Conservation (phyloP, 495 filamentous ascomycete genomes). For the Peziza echinospora region DNA sequence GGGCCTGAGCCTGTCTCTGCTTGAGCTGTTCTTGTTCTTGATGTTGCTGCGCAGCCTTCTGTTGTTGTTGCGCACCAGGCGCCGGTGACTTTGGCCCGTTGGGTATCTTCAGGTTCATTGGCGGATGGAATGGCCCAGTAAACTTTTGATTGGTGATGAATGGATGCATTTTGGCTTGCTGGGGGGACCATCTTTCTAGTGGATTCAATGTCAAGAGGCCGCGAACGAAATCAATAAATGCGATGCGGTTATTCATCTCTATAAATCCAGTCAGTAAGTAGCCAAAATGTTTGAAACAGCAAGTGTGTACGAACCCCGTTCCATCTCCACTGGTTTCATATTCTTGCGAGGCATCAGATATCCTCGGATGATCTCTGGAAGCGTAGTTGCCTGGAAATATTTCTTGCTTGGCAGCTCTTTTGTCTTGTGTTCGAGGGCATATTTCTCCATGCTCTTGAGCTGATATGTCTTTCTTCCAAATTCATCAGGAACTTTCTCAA, state of each 20-base stretch:
- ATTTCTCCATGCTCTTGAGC: conserved; percentile 92
- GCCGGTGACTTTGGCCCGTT: conserved; percentile 68
- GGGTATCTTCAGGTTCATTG: conserved; percentile 80
- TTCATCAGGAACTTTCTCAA: conserved; percentile 72
- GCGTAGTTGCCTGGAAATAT: conserved; percentile 82
- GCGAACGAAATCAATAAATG: conserved; percentile 99
- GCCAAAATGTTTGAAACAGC: background rate
- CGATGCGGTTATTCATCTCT: conserved; percentile 96
- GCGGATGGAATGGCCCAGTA: conserved; percentile 87
- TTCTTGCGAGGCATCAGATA: conserved; percentile 98
- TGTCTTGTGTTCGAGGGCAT: conserved; percentile 77
- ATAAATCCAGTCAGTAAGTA: background rate
- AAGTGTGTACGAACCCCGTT: conserved; percentile 54
- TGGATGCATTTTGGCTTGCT: conserved; percentile 90
- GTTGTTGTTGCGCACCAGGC: conserved; percentile 91
- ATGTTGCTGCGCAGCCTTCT: conserved; percentile 58
- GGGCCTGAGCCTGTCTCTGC: conserved; percentile 38
- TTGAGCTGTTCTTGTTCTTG: conserved; percentile 23
- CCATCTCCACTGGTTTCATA: conserved; percentile 94
- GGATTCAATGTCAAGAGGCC: conserved; percentile 88
- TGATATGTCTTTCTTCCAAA: conserved; percentile 78
- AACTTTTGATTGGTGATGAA: conserved; percentile 99
- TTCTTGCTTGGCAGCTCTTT: conserved; percentile 99
- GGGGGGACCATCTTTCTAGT: conserved; percentile 90
- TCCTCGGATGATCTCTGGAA: conserved; percentile 90